Base-by-base conservation (phyloP, 2,329 filamentous ascomycete genomes). In the Xylaria arbuscula region DNA sequence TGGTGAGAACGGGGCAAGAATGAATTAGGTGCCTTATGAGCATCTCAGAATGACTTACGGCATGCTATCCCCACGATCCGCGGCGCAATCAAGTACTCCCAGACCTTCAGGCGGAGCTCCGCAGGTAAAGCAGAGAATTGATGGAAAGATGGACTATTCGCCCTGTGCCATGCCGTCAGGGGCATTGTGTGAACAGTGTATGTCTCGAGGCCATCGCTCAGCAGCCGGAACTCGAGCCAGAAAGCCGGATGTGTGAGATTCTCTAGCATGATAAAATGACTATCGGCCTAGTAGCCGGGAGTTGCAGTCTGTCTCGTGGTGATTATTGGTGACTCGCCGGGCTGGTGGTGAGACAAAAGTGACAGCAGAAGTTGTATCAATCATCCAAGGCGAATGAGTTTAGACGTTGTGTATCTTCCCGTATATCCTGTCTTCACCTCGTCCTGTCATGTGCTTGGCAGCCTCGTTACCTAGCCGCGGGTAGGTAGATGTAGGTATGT, bases 81-180 rank as follows among this genome's bases (percentile, higher is more conserved):
- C 34, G 83, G 84, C 68, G 78, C 79, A 58, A 85, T 74, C 55
- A 84, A 74, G 58, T 75, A 77, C 63, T 80, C 78, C 84, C 84
- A 86, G 70, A 86, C 79, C 74, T 81, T 80, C 62, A 85, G 77
- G 56, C 85, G 83, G 62, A 86, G 79, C 75, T 86, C 84, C 32
- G 80, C 63, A 1, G 84, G 84, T 8, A 85, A 79, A n/a, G 70
- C 51, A 3, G 76, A 67, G 73, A 86, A 86, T 54, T 66, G 74
- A 19, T 72, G 36, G 70, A 78, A 79, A 62, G 69, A 68, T 7
- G 34, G 28, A 11, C 69, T 72, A 24, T 68, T 54, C 3, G 22
- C 24, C 38, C 28, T 47, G 15, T 69, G 67, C 57, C 67, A 71
- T 53, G 13, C 13, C 34, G 67, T 70, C 50, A 68, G 50, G 10